phyloP scores from a whole-genome alignment of 176 grass and related monocot genomes.

The Triticum timopheevii region DNA sequence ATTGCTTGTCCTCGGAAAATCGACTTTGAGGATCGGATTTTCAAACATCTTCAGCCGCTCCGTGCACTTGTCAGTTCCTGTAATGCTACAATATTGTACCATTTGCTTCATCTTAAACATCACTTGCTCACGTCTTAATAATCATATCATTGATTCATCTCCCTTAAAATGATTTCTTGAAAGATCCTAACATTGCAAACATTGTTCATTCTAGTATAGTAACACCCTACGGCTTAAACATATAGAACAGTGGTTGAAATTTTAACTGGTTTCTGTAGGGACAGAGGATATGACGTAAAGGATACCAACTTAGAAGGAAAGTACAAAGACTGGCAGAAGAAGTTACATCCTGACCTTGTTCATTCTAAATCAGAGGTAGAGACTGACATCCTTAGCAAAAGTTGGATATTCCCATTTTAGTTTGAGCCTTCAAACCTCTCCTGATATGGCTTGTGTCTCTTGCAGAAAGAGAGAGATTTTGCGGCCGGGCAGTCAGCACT shows the following conservation, averaged over 20 bases:
- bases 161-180: neutral
- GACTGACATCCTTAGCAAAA: neutral
- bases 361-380: slow-evolving; percentile 92
- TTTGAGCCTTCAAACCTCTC: neutral
- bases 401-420: neutral
- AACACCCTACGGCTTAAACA: neutral
- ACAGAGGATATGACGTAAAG: slow-evolving; percentile 51
- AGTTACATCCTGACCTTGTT: slow-evolving; percentile 91
- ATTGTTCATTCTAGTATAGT: neutral
- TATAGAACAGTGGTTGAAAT: neutral
- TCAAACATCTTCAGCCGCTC: neutral
- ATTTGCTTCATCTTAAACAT: neutral
- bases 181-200: neutral
- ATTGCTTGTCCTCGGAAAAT: no score
- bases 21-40: neutral
- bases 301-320: slow-evolving; percentile 66
- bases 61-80: neutral
- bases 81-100: neutral
- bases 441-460: slow-evolving; percentile 13
- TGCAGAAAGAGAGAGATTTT: slow-evolving; percentile 82
- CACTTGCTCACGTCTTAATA: neutral
- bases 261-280: slow-evolving; percentile 45
- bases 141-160: neutral
- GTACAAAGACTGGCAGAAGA: slow-evolving; percentile 99
- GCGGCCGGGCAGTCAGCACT: slow-evolving; percentile 75